A percentile compares a stretch with the other conserved stretches of the same genome.
Evolutionary conservation across 768 basidiomycete species (phyloP).

Genomic region (Trametopsis cervina): DNA sequence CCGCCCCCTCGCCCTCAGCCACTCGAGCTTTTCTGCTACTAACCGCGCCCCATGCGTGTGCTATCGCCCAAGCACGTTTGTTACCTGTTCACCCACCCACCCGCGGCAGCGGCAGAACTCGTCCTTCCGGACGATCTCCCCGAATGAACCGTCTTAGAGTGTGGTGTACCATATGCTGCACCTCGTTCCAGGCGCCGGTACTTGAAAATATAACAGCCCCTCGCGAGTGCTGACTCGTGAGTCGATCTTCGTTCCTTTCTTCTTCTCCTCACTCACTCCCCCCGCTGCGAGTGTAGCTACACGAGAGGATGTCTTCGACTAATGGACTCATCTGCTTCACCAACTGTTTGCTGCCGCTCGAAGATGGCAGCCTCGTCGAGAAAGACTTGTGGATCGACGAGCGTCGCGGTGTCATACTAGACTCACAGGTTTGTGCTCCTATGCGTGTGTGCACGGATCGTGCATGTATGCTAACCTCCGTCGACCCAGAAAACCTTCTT

Average conservation of each 20-base stretch:
- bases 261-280: not conserved
- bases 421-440: constrained; percentile 52
- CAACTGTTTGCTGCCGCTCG: constrained; percentile 73
- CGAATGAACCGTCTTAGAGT: not conserved
- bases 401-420: constrained; percentile 61
- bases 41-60: too few species aligned
- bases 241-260: too few species aligned
- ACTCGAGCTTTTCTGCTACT: too few species aligned
- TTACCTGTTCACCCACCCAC: too few species aligned
- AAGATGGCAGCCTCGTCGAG: constrained; percentile 70
- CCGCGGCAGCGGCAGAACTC: too few species aligned
- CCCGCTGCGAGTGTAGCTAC: too few species aligned
- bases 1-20: too few species aligned
- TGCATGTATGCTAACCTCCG: not conserved
- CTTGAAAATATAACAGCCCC: not conserved
- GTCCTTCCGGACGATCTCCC: constrained; percentile 1
- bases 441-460: too few species aligned
- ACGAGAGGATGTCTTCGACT: constrained; percentile 29
- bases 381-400: constrained; percentile 83
- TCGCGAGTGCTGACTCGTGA: too few species aligned
- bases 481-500: constrained; percentile 60
- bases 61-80: too few species aligned
- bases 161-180: not conserved
- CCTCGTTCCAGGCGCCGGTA: too few species aligned
- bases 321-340: constrained; percentile 83